Percentiles rank a stretch among this genome's conserved stretches.
Conservation (phyloP, 2,329 filamentous ascomycete species). For the Exophiala mesophila region DNA sequence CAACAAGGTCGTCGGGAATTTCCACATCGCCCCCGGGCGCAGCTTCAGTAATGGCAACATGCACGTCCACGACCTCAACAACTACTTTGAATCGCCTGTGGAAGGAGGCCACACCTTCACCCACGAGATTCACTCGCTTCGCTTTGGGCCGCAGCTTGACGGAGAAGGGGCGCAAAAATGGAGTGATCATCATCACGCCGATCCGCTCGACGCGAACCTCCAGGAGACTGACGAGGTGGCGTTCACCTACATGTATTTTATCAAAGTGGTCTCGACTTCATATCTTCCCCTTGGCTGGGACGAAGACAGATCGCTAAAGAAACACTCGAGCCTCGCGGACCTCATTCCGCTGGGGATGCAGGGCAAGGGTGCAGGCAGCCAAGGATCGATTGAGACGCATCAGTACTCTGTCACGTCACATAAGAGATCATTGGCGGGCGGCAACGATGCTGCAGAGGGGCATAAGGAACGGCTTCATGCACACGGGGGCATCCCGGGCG, state of each 20-base stretch:
- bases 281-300: constrained; percentile 92
- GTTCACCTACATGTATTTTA: constrained; percentile 98
- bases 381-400: constrained; percentile 90
- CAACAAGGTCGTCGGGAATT: constrained; percentile 98
- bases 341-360: constrained; percentile 63
- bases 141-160: constrained; percentile 88
- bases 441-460: constrained; percentile 77
- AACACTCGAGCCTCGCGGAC: constrained; percentile 43
- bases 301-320: constrained; percentile 45
- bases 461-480: constrained; percentile 91
- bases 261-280: constrained; percentile 95
- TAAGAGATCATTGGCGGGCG: constrained; percentile 79
- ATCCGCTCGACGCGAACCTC: constrained; percentile 76
- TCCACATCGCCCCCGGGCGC: constrained; percentile 93
- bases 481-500: constrained; percentile 85
- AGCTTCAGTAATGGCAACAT: constrained; percentile 95
- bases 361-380: constrained; percentile 58
- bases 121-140: constrained; percentile 80
- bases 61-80: constrained; percentile 95
- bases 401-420: constrained; percentile 98
- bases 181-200: constrained; percentile 80
- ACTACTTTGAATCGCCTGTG: constrained; percentile 75
- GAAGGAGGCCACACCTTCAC: constrained; percentile 76
- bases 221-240: constrained; percentile 76
- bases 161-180: constrained; percentile 66